Evolutionary conservation across 2,329 filamentous ascomycete genomes (phyloP).

Genomic region (Paecilomyces niveus): DNA sequence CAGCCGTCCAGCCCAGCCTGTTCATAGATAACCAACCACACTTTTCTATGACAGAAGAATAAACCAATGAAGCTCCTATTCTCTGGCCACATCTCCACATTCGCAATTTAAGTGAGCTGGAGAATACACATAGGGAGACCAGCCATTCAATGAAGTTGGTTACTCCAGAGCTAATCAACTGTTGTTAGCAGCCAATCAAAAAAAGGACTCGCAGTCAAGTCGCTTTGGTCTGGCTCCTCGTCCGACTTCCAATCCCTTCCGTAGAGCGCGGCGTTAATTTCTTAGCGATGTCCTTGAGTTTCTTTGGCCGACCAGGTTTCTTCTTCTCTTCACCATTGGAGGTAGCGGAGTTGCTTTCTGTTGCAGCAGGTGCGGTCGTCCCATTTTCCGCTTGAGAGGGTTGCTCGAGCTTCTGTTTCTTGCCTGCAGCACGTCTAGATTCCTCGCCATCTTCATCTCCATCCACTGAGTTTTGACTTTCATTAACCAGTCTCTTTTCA

Average conservation of each 20-base stretch:
- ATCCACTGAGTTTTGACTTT: slow-evolving; percentile 2
- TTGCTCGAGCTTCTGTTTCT: slow-evolving; percentile 28
- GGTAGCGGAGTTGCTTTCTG: background rate
- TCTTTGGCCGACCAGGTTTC: slow-evolving; percentile 24
- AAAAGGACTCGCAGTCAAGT: background rate
- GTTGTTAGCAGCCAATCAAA: background rate
- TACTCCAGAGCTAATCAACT: background rate
- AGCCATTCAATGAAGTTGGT: background rate
- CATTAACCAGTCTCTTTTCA: slow-evolving; percentile 18
- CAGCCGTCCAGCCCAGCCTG: too few species aligned
- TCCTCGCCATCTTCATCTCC: slow-evolving; percentile 9
- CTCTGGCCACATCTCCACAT: too few species aligned
- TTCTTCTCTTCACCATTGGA: slow-evolving; percentile 19
- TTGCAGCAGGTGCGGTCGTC: slow-evolving; percentile 4
- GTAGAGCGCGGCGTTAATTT: slow-evolving; percentile 14
- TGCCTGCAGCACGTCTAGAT: slow-evolving; percentile 13
- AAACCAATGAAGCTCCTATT: too few species aligned
- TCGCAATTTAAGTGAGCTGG: background rate
- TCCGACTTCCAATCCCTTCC: slow-evolving; percentile 31
- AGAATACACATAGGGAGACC: background rate
- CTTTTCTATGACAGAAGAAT: too few species aligned
- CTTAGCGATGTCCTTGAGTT: slow-evolving; percentile 19
- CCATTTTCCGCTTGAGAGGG: slow-evolving; percentile 9
- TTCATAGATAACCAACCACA: too few species aligned
- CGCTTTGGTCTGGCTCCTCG: slow-evolving; percentile 30